These are phyloP conservation scores for Cercospora berteroae DNA, from an alignment of 2,329 filamentous ascomycete genomes.

Conservation along the genomic window DNA sequence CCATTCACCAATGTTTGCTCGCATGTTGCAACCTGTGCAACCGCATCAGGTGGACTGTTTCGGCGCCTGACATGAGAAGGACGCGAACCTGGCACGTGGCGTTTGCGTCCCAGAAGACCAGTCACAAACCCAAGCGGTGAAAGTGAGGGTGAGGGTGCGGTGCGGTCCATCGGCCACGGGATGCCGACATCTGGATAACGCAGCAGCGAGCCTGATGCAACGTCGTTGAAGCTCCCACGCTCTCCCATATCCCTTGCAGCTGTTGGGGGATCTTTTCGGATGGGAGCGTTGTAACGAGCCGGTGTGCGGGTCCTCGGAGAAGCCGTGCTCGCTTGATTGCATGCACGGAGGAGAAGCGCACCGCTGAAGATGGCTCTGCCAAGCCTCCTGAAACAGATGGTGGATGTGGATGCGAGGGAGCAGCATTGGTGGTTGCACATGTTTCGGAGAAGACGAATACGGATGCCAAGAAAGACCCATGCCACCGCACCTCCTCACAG, in stretches of 20 bases:
- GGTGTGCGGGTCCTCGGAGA: background rate
- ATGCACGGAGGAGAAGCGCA: background rate
- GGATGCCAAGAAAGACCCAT: background rate
- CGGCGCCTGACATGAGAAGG: background rate
- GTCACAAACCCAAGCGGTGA: background rate
- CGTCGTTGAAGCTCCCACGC: background rate
- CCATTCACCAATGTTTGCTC: background rate
- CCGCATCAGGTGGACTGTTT: background rate
- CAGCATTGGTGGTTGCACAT: background rate
- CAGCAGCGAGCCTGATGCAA: background rate
- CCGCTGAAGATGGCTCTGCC: background rate
- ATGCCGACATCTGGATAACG: background rate
- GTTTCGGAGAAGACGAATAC: background rate
- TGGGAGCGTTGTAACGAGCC: too few relatives aligned
- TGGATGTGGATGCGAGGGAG: background rate
- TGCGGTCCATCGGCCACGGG: background rate
- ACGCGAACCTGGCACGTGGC: background rate
- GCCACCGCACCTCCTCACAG: background rate
- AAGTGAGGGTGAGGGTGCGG: background rate
- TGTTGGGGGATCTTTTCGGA: background rate
- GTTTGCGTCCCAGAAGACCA: background rate
- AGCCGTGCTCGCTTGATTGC: background rate
- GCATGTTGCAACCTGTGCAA: background rate
- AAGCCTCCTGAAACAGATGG: background rate
- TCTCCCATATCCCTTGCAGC: background rate